Conservation (phyloP, 1,284 basidiomycete species). For the Sanguinoderma infundibulare region DNA sequence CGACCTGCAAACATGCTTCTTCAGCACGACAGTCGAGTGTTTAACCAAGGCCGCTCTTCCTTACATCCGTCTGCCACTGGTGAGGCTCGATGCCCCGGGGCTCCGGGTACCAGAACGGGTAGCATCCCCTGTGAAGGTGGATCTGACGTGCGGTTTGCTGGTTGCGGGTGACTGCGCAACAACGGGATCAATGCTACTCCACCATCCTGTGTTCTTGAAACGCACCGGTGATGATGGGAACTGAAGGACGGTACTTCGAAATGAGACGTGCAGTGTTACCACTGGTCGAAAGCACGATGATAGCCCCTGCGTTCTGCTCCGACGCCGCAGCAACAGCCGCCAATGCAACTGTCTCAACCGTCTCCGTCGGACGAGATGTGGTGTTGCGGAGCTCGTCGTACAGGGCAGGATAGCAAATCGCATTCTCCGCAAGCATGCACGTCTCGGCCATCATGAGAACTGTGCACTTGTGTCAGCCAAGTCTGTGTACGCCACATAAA, state of each 20-base stretch:
- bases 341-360: constrained; percentile 92
- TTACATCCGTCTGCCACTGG: constrained; percentile 98
- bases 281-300: constrained; percentile 95
- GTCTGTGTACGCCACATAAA: not conserved
- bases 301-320: constrained; percentile 93
- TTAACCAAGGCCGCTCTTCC: constrained; percentile 33
- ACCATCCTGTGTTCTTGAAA: not conserved
- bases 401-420: constrained; percentile 91
- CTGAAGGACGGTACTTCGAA: constrained; percentile 94
- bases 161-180: constrained; percentile 85
- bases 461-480: constrained; percentile 35
- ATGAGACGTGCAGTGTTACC: constrained; percentile 96
- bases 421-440: constrained; percentile 91
- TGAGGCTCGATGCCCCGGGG: constrained; percentile 85
- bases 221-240: constrained; percentile 89
- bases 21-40: constrained; percentile 31
- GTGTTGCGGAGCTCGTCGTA: constrained; percentile 87
- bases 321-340: constrained; percentile 94
- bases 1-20: constrained; percentile 53
- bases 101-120: constrained; percentile 97
- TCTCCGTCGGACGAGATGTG: constrained; percentile 87
- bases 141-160: constrained; percentile 96
- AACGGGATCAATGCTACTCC: constrained; percentile 9
- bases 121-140: constrained; percentile 96
- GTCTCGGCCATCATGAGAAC: constrained; percentile 99